A percentile compares a stretch with the other conserved stretches of the same genome.
These are phyloP conservation scores for Hygrophorus russula DNA, from an alignment of 768 basidiomycete genomes.

Conservation along the genomic window DNA sequence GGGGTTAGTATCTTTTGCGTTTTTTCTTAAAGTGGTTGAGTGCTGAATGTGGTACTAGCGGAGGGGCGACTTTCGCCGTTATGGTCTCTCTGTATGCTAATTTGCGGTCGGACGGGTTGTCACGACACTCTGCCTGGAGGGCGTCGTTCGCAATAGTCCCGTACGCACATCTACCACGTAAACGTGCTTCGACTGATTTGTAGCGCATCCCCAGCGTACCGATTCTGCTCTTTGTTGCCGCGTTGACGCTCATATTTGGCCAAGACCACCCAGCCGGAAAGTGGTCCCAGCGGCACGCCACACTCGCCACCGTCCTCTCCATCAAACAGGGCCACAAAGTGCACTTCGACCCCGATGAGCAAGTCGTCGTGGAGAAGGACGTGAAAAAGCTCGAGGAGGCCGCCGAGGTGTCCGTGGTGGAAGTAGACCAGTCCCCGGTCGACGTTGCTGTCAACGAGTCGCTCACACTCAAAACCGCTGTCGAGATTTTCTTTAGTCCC, in stretches of 20 bases:
- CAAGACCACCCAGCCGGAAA: slow-evolving; percentile 43
- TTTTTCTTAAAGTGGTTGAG: background rate
- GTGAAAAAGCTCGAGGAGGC: slow-evolving; percentile 15
- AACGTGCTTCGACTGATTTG: no score
- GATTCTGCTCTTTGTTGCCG: slow-evolving; percentile 31
- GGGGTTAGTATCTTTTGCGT: background rate
- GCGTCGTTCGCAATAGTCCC: slow-evolving; percentile 46
- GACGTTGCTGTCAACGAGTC: slow-evolving; percentile 35
- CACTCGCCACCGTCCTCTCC: slow-evolving; percentile 18
- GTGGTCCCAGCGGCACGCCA: slow-evolving; percentile 36
- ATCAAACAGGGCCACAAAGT: slow-evolving; percentile 11
- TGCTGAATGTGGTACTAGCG: slow-evolving; percentile 9
- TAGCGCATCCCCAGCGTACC: no score
- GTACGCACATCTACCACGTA: no score
- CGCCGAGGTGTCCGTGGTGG: background rate
- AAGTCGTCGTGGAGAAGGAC: slow-evolving; percentile 14
- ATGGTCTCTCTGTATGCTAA: slow-evolving; percentile 42
- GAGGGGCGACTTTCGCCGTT: slow-evolving; percentile 43
- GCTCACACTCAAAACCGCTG: slow-evolving; percentile 22
- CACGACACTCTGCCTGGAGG: slow-evolving; percentile 37
- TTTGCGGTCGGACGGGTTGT: slow-evolving; percentile 24
- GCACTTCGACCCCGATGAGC: slow-evolving; percentile 13
- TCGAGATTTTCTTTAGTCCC: slow-evolving; percentile 25
- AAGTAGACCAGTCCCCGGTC: slow-evolving; percentile 11
- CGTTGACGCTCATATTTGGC: slow-evolving; percentile 30